Conservation (phyloP, 305 asterid species). For the Rubia occidens region DNA sequence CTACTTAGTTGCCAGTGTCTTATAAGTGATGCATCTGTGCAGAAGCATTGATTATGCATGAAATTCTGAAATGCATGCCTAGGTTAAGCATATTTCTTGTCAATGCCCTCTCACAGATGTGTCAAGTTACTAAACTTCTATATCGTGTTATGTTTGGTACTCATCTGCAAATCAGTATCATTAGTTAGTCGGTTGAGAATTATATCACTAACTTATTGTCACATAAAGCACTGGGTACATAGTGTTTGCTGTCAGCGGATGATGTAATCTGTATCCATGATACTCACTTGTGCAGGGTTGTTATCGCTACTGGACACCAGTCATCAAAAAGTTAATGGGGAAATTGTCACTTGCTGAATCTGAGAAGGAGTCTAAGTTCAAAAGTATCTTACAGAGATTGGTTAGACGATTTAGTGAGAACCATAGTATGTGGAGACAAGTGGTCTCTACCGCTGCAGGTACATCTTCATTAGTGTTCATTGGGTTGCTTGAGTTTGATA, state of each 20-base stretch:
- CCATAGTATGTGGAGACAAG: conserved; percentile 75
- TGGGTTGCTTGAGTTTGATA: conserved; percentile 14
- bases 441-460: conserved; percentile 81
- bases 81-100: not conserved
- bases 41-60: not conserved
- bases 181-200: not conserved
- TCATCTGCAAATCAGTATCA: conserved; percentile 2
- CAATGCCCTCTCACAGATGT: not conserved
- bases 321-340: conserved; percentile 47
- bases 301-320: conserved; percentile 84
- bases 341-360: conserved; percentile 82
- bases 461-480: conserved; percentile 17
- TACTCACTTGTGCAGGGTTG: conserved; percentile 51
- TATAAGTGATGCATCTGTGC: not conserved
- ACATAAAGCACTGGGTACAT: not conserved
- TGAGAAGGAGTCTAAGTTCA: conserved; percentile 76
- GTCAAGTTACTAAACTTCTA: not conserved
- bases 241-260: not conserved
- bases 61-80: not conserved
- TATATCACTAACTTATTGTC: not conserved
- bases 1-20: not conserved
- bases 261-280: conserved; percentile 5
- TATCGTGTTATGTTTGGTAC: not conserved
- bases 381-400: conserved; percentile 77
- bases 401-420: conserved; percentile 64